A percentile compares a stretch with the other conserved stretches of the same genome.
These are phyloP conservation scores for Phytophthora foliorum DNA, from an alignment of 352 stramenopile genomes.

Conservation along the genomic window DNA sequence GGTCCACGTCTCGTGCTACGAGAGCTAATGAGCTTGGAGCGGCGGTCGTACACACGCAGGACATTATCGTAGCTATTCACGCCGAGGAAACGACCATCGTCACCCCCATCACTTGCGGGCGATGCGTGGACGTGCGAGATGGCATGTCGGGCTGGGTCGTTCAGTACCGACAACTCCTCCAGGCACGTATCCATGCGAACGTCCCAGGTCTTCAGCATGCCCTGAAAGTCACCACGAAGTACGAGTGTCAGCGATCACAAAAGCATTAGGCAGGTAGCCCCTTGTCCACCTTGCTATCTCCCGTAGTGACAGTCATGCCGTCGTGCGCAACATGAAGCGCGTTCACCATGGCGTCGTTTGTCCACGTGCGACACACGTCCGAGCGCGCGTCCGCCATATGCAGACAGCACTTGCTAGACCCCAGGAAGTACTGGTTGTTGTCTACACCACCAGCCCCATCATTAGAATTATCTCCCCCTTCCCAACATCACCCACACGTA, in stretches of 20 bases:
- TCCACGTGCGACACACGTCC: constrained; percentile 69
- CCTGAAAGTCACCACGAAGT: constrained; percentile 34
- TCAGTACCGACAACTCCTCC: constrained; percentile 81
- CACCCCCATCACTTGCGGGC: constrained; percentile 66
- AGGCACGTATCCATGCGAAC: constrained; percentile 84
- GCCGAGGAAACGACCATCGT: constrained; percentile 86
- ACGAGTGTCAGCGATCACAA: constrained; percentile 8
- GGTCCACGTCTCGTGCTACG: constrained; percentile 36
- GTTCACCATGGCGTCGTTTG: constrained; percentile 91
- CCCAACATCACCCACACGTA: constrained; percentile 18
- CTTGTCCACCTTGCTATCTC: constrained; percentile 78
- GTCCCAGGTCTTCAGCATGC: constrained; percentile 91
- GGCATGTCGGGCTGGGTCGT: constrained; percentile 78
- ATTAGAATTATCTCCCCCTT: background rate
- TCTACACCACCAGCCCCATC: constrained; percentile 43
- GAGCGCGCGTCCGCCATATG: constrained; percentile 80
- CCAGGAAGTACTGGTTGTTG: constrained; percentile 85
- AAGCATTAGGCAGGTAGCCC: background rate
- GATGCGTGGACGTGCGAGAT: constrained; percentile 90
- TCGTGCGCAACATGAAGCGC: constrained; percentile 82
- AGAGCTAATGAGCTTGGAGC: constrained; percentile 85
- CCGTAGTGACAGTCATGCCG: constrained; percentile 82
- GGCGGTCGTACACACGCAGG: constrained; percentile 87
- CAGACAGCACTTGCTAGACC: constrained; percentile 83
- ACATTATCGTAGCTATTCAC: constrained; percentile 93